phyloP scores from a whole-genome alignment of 495 filamentous ascomycete genomes.

The Aspergillus biplanus region DNA sequence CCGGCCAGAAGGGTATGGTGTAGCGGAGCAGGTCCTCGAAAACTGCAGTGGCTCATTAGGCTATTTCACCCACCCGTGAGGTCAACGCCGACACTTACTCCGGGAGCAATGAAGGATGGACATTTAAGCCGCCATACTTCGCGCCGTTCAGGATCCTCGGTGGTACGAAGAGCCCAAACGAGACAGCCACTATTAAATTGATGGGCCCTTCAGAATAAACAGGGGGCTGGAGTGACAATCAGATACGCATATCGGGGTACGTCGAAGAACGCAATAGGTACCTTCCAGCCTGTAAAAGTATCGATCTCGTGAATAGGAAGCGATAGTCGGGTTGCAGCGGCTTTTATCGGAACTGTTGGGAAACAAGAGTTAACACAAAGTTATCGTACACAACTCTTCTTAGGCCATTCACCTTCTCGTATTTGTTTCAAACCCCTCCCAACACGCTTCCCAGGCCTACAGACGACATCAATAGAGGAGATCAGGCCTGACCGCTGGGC shows the following conservation, averaged over 20 bases:
- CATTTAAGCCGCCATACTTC: conserved; percentile 85
- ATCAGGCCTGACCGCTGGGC: conserved; percentile 58
- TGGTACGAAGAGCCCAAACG: conserved; percentile 90
- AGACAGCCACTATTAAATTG: conserved; percentile 92
- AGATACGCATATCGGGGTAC: not conserved
- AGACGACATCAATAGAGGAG: conserved; percentile 84
- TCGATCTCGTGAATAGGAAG: conserved; percentile 75
- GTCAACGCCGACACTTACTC: conserved; percentile 54
- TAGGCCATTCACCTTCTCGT: conserved; percentile 59
- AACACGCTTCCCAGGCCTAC: conserved; percentile 71
- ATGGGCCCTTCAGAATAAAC: conserved; percentile 52
- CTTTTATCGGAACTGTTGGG: conserved; percentile 71
- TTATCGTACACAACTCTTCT: conserved; percentile 13
- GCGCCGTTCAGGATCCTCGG: conserved; percentile 67
- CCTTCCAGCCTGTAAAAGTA: conserved; percentile 81
- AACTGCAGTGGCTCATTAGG: conserved; percentile 44
- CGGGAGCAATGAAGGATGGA: conserved; percentile 93
- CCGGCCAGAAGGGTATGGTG: conserved; percentile 73
- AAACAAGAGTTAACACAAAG: conserved; percentile 17
- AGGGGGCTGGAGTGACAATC: conserved; percentile 56
- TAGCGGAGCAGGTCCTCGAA: conserved; percentile 76
- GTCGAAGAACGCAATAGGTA: conserved; percentile 34
- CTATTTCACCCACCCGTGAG: not conserved
- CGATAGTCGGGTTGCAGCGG: conserved; percentile 60
- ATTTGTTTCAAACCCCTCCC: conserved; percentile 74